Percentiles rank a stretch among this genome's conserved stretches.
These are phyloP conservation scores for Yarrowia bubula DNA, from an alignment of 805 yeast genomes.

Conservation along the genomic window DNA sequence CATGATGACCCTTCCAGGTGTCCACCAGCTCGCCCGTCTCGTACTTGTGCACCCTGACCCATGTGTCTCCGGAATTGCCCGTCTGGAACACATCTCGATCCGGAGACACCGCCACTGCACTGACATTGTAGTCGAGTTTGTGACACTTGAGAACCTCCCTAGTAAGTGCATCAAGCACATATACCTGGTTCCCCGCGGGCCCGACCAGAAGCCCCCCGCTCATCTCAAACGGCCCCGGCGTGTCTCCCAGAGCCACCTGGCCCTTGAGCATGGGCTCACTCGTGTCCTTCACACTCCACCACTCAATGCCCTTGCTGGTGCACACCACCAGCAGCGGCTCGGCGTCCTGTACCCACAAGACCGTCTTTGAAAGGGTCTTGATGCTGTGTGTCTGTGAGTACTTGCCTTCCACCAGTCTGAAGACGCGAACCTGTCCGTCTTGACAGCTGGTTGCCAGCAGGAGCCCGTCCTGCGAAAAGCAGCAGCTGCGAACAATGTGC, in stretches of 20 bases:
- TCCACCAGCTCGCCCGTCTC: conserved; percentile 86
- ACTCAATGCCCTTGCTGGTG: conserved; percentile 33
- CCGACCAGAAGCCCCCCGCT: conserved; percentile 33
- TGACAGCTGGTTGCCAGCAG: conserved; percentile 16
- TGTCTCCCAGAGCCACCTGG: conserved; percentile 14
- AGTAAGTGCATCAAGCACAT: conserved; percentile 30
- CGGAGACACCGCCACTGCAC: conserved; percentile 34
- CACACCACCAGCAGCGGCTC: conserved; percentile 32
- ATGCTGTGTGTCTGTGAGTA: conserved; percentile 11
- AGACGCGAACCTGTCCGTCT: conserved; percentile 16
- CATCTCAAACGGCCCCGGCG: conserved; percentile 26
- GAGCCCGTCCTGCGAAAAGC: conserved; percentile 25
- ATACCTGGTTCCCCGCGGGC: conserved; percentile 34
- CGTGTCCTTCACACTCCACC: conserved; percentile 36
- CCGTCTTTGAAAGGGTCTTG: conserved; percentile 22
- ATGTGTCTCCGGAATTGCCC: conserved; percentile 37
- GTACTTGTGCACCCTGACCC: conserved; percentile 38
- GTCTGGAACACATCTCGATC: conserved; percentile 34
- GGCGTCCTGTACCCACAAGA: conserved; percentile 7
- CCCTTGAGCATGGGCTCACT: conserved; percentile 14
- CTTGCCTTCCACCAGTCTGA: neutral
- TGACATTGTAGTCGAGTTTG: conserved; percentile 34
- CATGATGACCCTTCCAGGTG: conserved; percentile 90
- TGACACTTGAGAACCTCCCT: conserved; percentile 31
- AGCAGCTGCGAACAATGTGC: conserved; percentile 34